These are phyloP conservation scores for Fusarium avenaceum DNA, from an alignment of 2,329 filamentous ascomycete genomes.

Conservation along the genomic window DNA sequence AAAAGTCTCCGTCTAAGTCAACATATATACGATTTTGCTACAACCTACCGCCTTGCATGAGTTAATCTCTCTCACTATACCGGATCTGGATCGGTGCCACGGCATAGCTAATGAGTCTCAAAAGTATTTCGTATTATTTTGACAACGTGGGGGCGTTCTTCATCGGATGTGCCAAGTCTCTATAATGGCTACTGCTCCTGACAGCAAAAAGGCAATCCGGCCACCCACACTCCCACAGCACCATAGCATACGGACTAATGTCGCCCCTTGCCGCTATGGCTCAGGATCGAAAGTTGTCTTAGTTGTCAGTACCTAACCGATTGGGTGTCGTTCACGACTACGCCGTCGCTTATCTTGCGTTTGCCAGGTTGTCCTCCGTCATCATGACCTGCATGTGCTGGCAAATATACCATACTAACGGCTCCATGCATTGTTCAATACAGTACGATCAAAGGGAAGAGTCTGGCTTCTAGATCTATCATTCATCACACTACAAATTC, in stretches of 20 bases:
- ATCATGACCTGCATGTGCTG: conserved; percentile 44
- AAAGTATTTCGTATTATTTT: conserved; percentile 11
- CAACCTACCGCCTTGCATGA: conserved; percentile 39
- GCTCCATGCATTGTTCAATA: conserved; percentile 33
- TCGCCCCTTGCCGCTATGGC: conserved; percentile 35
- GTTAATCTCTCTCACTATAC: conserved; percentile 37
- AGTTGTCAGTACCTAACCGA: conserved; percentile 44
- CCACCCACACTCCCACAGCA: conserved; percentile 33
- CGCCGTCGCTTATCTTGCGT: conserved; percentile 48
- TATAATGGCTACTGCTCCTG: conserved; percentile 37
- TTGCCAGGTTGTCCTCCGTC: conserved; percentile 36
- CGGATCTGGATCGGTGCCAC: conserved; percentile 33
- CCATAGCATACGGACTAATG: conserved; percentile 36
- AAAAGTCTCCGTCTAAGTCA: conserved; percentile 32
- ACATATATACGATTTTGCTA: conserved; percentile 11
- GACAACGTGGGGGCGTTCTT: conserved; percentile 38
- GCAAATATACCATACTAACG: conserved; percentile 35
- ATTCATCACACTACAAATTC: background rate
- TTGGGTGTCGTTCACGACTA: conserved; percentile 43
- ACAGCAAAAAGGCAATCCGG: conserved; percentile 43
- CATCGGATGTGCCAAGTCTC: conserved; percentile 39
- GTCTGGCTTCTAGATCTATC: background rate
- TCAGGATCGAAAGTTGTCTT: conserved; percentile 40
- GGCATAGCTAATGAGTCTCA: conserved; percentile 18
- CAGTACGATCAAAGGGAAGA: conserved; percentile 8